Conservation (phyloP, 345 rosid genomes). For the Populus nigra region DNA sequence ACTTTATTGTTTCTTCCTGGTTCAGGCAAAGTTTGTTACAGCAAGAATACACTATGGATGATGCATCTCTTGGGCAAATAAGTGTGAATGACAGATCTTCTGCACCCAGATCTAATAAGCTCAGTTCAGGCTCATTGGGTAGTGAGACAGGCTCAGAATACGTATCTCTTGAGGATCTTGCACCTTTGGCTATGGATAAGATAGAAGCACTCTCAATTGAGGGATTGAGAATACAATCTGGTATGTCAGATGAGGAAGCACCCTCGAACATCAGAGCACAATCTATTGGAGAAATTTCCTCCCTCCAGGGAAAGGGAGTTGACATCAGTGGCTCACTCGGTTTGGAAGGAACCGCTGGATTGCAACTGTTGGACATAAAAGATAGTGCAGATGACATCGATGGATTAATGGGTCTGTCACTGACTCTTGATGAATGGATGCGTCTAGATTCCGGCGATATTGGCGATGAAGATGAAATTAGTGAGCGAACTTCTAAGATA, state of each 20-base stretch:
- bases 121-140: slow-evolving; percentile 34
- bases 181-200: slow-evolving; percentile 97
- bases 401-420: slow-evolving; percentile 81
- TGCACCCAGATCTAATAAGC: slow-evolving; percentile 36
- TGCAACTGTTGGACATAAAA: slow-evolving; percentile 74
- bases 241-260: slow-evolving; percentile 72
- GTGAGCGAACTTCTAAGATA: slow-evolving; percentile 74
- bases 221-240: slow-evolving; percentile 90
- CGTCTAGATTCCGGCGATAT: slow-evolving; percentile 82
- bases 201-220: slow-evolving; percentile 94
- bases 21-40: slow-evolving; percentile 50
- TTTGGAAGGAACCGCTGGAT: slow-evolving; percentile 81
- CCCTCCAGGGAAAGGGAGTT: slow-evolving; percentile 67
- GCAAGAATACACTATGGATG: slow-evolving; percentile 36
- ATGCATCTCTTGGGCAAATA: slow-evolving; percentile 33
- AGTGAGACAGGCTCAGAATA: slow-evolving; percentile 55
- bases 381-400: slow-evolving; percentile 54
- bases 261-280: slow-evolving; percentile 68
- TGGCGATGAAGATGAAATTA: slow-evolving; percentile 70
- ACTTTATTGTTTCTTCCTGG: slow-evolving; percentile 18
- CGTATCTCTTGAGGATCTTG: slow-evolving; percentile 91
- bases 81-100: slow-evolving; percentile 37
- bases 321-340: slow-evolving; percentile 56
- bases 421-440: slow-evolving; percentile 95
- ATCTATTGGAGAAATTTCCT: slow-evolving; percentile 65